Base-by-base conservation (phyloP, 1,139 yeast genomes). In the Saccharomycopsis crataegensis region DNA sequence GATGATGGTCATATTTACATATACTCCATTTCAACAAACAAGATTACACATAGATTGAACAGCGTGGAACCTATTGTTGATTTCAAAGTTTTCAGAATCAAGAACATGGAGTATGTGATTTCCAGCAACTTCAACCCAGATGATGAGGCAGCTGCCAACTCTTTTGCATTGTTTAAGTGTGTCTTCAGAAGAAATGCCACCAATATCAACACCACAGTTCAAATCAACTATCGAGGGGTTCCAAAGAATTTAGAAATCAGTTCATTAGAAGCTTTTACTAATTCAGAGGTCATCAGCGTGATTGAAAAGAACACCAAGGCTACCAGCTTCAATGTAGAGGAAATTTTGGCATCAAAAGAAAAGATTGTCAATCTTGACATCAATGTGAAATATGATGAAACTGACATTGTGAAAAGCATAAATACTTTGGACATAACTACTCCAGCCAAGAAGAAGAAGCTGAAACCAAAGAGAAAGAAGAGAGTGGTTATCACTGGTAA, bases 101-200 rank as follows among this genome's bases (percentile, higher is more conserved):
- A 50, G 43, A 50, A 50, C 31, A 33, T 43, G 12, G 56, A 53
- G 32, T 53, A 41, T 40, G 53, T 51, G 12, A 36, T 46, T 9
- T 22, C 33, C 6, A 41, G 12, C 32, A 41, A 48, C 34, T 33
- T 34, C 8, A 31, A 31, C 14, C 12, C 16, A 9, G 45, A 22
- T 16, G 40, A 41, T 22, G 43, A 37, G 22, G 46, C 16, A 6
- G 41, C 32, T 5, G 14, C 22, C 16, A 37, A 34, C n/a, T 28
- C 44, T n/a, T 41, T 53, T 33, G 54, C 41, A 38, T 28, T 51
- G 5, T 53, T 50, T 51, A 53, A 46, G 33, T 47, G 54, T 22
- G 45, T 47, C 9, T 53, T 53, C 32, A 49, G 56, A 49, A 53
- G 43, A 44, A 53, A 53, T 40, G 17, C 54, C 8, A 31, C 8